phyloP scores from a whole-genome alignment of 371 early-diverging fungal genomes.

The Dipsacomyces acuminosporus region DNA sequence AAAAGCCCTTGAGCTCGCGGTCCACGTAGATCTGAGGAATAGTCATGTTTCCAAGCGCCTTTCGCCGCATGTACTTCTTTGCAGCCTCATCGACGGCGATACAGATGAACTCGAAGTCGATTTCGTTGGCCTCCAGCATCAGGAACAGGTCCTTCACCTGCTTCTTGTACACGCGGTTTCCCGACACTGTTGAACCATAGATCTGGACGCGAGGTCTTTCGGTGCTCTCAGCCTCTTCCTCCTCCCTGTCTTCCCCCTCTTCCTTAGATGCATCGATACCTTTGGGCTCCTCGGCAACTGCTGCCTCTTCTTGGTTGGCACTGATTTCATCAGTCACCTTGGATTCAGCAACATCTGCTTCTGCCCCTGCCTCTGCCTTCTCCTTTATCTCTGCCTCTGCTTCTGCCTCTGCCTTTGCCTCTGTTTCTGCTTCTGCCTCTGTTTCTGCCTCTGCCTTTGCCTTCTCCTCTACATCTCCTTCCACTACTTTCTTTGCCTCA shows the following conservation, averaged over 20 bases:
- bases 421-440: no score
- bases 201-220: conserved; percentile 46
- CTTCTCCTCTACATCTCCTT: no score
- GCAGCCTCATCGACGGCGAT: conserved; percentile 63
- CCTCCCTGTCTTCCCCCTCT: neutral
- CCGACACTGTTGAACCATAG: conserved; percentile 49
- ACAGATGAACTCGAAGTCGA: conserved; percentile 55
- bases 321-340: no score
- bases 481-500: no score
- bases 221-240: neutral
- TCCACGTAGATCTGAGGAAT: conserved; percentile 68
- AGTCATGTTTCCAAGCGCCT: conserved; percentile 52
- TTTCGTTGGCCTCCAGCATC: conserved; percentile 46
- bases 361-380: no score
- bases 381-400: no score
- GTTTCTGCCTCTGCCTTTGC: no score
- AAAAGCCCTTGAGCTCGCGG: conserved; percentile 61
- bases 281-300: no score
- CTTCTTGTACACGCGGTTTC: conserved; percentile 49
- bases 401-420: no score
- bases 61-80: conserved; percentile 58
- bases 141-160: conserved; percentile 39
- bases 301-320: no score
- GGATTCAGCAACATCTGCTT: no score
- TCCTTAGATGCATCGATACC: no score